These are phyloP conservation scores for Pelagophyceae sp. DNA, from an alignment of 352 stramenopile genomes.

Conservation along the genomic window DNA sequence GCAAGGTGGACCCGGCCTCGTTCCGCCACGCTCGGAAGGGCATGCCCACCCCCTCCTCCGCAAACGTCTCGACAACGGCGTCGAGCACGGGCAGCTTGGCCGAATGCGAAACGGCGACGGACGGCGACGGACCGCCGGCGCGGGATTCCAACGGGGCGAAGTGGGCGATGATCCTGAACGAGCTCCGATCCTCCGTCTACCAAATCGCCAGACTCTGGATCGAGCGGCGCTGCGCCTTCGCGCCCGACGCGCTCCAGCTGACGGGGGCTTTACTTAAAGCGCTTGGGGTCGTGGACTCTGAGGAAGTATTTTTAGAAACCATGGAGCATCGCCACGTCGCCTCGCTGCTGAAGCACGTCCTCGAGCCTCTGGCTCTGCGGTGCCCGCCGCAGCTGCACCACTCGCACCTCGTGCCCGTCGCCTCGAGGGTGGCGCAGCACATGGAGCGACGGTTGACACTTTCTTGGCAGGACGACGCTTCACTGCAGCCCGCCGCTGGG, in stretches of 20 bases:
- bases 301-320: background rate
- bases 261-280: background rate
- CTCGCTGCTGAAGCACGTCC: slow-evolving; percentile 2
- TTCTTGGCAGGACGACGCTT: background rate
- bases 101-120: too few species aligned
- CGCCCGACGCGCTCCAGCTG: background rate
- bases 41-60: too few species aligned
- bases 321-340: slow-evolving; percentile 6
- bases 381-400: background rate
- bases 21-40: background rate
- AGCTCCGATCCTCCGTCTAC: background rate
- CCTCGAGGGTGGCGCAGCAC: background rate
- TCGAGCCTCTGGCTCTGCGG: slow-evolving; percentile 1
- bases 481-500: too few species aligned
- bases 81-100: too few species aligned
- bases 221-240: background rate
- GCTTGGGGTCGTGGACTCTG: background rate
- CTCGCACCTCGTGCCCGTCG: background rate
- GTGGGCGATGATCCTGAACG: background rate
- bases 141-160: background rate
- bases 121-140: background rate
- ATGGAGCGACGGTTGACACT: background rate
- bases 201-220: slow-evolving; percentile 8
- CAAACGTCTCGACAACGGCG: too few species aligned
- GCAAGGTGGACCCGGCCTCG: background rate